Base-by-base conservation (phyloP, 2,329 filamentous ascomycete species). In the Calonectria pseudoturangicola region DNA sequence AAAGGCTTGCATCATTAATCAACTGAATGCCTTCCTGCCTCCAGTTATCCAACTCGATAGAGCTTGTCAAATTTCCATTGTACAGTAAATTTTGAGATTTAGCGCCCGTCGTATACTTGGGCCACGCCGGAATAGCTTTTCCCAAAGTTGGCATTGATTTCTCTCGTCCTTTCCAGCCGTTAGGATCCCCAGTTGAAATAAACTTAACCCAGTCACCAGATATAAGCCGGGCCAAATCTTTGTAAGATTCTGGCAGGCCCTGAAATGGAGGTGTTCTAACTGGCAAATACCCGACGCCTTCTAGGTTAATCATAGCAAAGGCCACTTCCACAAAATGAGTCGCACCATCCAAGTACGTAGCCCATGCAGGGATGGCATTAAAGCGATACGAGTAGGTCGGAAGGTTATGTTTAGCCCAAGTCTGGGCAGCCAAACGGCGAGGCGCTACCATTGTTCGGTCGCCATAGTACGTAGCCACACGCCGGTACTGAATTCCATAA, bases 351-450 rank as follows among this genome's bases (percentile, higher is more conserved):
- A 71, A 18, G 16, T 66, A 73, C 1, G 67, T 74, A n/a, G 70
- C 73, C 71, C 71, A 74, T 4, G 71, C 51, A 8, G 73, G 73
- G 18, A 73, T 74, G 6, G 67, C 73, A 16, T 74, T 64, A 10
- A 74, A 74, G 1, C 73, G 67, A 4, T 68, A 74, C 0, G 73
- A 74, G 25, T 71, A 74, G 4, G 70, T 66, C 9, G 73, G 70
- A 8, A 73, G 28, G 5, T 63, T 36, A 4, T 91, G 78, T 2
- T 43, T 60, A 8, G 73, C 66, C 73, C 73, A 74, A 3, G 58
- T 43, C 43, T 74, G 63, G 1, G 70, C 73, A 41, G 73, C 54
- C 28, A 74, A 39, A 13, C 70, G 71, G 27, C 73, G 71, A 2
- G 66, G 25, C 27, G 63, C 73, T 0, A 74, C 63, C 70, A 74